These are phyloP conservation scores for Aspergillus piperis DNA, from an alignment of 2,329 filamentous ascomycete genomes.

Conservation along the genomic window DNA sequence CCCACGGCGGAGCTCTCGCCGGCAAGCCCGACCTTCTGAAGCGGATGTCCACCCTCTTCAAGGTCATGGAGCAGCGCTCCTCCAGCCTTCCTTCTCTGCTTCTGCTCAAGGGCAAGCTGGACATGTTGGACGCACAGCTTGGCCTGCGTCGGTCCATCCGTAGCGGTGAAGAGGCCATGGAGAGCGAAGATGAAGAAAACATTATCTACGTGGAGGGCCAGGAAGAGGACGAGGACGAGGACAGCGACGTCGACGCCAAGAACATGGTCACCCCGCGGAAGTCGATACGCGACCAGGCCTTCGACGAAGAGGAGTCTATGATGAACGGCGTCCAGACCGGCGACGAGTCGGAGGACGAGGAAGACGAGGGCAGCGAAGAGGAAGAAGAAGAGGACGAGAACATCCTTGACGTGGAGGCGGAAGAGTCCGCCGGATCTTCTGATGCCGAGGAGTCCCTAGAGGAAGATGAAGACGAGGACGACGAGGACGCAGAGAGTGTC, in stretches of 20 bases:
- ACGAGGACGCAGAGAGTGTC: slow-evolving; percentile 64
- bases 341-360: slow-evolving; percentile 50
- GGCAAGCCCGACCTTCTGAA: slow-evolving; percentile 80
- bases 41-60: slow-evolving; percentile 75
- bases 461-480: slow-evolving; percentile 61
- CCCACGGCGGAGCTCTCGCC: slow-evolving; percentile 87
- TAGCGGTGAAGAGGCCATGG: slow-evolving; percentile 43
- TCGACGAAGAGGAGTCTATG: slow-evolving; percentile 47
- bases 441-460: slow-evolving; percentile 55
- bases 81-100: slow-evolving; percentile 79
- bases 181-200: slow-evolving; percentile 64
- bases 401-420: slow-evolving; percentile 48
- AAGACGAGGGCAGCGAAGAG: slow-evolving; percentile 61
- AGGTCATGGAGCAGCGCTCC: slow-evolving; percentile 83
- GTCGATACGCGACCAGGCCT: slow-evolving; percentile 41
- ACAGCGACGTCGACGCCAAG: slow-evolving; percentile 34
- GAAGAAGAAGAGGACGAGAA: slow-evolving; percentile 44
- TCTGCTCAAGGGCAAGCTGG: slow-evolving; percentile 89
- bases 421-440: slow-evolving; percentile 44
- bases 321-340: slow-evolving; percentile 40
- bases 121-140: slow-evolving; percentile 90
- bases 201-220: slow-evolving; percentile 87
- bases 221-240: slow-evolving; percentile 56
- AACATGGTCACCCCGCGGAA: slow-evolving; percentile 32
- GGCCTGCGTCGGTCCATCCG: slow-evolving; percentile 73